Evolutionary conservation across 1,284 basidiomycete genomes (phyloP).

Genomic region (Heterobasidion irregulare): DNA sequence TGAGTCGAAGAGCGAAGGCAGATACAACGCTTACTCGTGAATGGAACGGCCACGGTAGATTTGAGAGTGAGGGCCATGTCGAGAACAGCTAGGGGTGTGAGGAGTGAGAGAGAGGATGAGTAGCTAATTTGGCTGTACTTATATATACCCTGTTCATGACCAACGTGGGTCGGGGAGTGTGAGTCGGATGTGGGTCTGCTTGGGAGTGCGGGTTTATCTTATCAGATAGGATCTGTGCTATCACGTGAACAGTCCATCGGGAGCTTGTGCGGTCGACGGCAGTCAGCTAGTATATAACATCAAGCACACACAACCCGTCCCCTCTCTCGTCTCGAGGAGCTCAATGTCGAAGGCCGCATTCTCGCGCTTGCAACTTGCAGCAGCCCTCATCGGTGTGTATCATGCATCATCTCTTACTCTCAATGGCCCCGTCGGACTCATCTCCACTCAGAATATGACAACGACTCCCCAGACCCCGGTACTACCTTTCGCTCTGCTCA

Average conservation of each 20-base stretch:
- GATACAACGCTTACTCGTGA: neutral
- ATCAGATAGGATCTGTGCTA: too few species aligned
- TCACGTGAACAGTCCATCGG: too few species aligned
- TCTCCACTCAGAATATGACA: slow-evolving; percentile 63
- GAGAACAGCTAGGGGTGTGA: neutral
- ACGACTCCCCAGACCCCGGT: slow-evolving; percentile 59
- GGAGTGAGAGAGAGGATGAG: neutral
- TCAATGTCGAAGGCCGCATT: slow-evolving; percentile 25
- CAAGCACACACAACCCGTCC: neutral
- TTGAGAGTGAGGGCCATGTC: neutral
- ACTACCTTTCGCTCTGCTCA: slow-evolving; percentile 56
- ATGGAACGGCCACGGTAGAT: neutral
- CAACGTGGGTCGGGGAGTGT: too few species aligned
- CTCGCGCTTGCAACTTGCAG: slow-evolving; percentile 73
- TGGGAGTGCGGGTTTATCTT: too few species aligned
- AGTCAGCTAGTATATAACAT: too few species aligned
- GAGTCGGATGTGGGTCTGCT: too few species aligned
- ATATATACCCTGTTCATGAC: too few species aligned
- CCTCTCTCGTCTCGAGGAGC: neutral
- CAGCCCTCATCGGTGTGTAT: slow-evolving; percentile 62
- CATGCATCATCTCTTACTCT: neutral
- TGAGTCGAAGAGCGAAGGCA: neutral
- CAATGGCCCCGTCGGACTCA: neutral
- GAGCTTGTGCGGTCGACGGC: too few species aligned
- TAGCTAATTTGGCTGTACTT: too few species aligned